These are phyloP conservation scores for Alternaria alternata DNA, from an alignment of 2,329 filamentous ascomycete genomes.

Conservation along the genomic window DNA sequence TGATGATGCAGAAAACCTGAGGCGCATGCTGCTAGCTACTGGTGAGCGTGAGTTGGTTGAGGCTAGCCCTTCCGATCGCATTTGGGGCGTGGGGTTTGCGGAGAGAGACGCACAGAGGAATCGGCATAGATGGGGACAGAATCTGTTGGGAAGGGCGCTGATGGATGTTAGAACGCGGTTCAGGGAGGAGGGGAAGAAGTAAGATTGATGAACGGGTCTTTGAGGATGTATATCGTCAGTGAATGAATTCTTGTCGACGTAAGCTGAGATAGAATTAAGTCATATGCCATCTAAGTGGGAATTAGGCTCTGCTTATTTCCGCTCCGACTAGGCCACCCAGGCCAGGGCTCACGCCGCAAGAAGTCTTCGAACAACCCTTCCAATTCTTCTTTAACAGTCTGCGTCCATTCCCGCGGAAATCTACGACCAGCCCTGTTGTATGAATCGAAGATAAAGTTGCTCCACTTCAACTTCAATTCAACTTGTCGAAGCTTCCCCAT, in stretches of 20 bases:
- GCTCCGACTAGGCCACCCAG: accelerated
- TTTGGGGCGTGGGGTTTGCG: constrained; percentile 72
- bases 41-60: constrained; percentile 66
- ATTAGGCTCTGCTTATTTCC: background rate
- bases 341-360: background rate
- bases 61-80: constrained; percentile 62
- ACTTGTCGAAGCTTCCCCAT: background rate
- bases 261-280: accelerated
- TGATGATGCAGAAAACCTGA: background rate
- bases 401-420: background rate
- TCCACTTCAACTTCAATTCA: background rate
- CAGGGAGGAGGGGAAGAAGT: constrained; percentile 47
- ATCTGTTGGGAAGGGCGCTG: constrained; percentile 69
- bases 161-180: constrained; percentile 66
- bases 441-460: background rate
- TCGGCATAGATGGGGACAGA: constrained; percentile 67
- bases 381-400: background rate
- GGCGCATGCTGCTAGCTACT: constrained; percentile 49
- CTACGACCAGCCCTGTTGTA: background rate
- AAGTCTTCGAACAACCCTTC: background rate
- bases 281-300: background rate
- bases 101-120: constrained; percentile 59
- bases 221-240: background rate
- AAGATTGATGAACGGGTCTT: background rate
- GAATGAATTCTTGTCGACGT: background rate